Evolutionary conservation across 345 rosid species (phyloP), one percentile per base, ranked within the genome.

Genomic region (Populus ilicifolia): DNA sequence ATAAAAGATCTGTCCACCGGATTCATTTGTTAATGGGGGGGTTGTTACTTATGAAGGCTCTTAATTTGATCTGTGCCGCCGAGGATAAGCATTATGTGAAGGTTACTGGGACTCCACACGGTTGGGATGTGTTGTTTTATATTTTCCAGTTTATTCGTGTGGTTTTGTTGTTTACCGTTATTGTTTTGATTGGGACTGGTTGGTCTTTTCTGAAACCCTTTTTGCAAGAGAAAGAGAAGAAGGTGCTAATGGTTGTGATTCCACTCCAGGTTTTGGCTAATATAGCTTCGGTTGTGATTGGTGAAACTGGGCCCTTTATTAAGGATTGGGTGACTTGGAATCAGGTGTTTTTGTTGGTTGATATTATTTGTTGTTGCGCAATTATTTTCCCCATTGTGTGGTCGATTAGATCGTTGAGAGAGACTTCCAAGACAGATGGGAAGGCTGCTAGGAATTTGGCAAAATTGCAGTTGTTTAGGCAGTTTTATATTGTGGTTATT

Each of bases 121-220:
- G 98, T 1, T 93, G 99, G 99, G 98, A 96, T 73, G 87, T 93
- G 17, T 80, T 92, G 79, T 94, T 92, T 68, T 96, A 96, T 84
- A 89, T 94, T 50, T 96, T 94, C 84, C 98, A 92, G 69, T 94
- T 90, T 74, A 88, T 96, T 35, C 89, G 98, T 2, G 97, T 90
- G 3, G 97, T 96, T 33, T 80, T 96, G 70, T 88, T 96, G 50
- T 96, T 94, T 74, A 96, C 97, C 1, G 98, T 96, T 44, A 96
- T 96, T 71, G 89, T 96, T 69, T 88, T 94, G 91, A 88, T 96
- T 70, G 99, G 98, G 4, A 96, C 99, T 4, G 99, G 99, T 6
- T 96, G 98, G 99, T 96, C 99, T 16, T 93, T 96, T 79, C 79
- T 94, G 81, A 96, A 96, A 80, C 98, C 99, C 0, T 96, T 92